Percentiles rank a stretch among this genome's conserved stretches.
phyloP scores from a whole-genome alignment of 139 green algal genomes.

The Mychonastes homosphaera region DNA sequence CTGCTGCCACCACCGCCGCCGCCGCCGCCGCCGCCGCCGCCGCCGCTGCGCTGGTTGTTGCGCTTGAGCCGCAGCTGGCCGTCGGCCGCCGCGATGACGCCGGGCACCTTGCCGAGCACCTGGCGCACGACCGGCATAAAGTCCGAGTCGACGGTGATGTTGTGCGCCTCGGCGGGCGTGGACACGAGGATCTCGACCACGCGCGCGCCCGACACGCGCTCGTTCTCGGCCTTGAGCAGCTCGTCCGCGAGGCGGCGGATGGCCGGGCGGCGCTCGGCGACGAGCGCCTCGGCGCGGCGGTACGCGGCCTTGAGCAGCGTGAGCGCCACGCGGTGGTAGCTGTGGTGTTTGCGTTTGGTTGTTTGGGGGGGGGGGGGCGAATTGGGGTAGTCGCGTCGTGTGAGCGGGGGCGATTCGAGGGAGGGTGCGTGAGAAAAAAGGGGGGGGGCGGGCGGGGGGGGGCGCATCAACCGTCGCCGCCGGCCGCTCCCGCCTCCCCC shows the following conservation, averaged over 20 bases:
- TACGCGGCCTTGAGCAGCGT: slow-evolving; percentile 45
- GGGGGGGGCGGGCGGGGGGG: not conserved
- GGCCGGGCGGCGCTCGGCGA: slow-evolving; percentile 18
- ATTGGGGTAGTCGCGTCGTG: not conserved
- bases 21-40: too few species aligned
- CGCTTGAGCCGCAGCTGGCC: too few species aligned
- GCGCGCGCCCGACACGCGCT: slow-evolving; percentile 21
- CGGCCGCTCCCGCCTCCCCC: too few species aligned
- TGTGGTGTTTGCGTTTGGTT: too few species aligned
- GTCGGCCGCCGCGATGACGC: slow-evolving; percentile 10
- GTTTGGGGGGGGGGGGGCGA: not conserved
- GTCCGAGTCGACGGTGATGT: slow-evolving; percentile 26
- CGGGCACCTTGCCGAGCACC: slow-evolving; percentile 33
- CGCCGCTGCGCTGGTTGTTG: not conserved
- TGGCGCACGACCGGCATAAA: slow-evolving; percentile 43
- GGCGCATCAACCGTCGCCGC: not conserved
- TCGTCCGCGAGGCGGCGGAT: slow-evolving; percentile 33
- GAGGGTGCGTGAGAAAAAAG: not conserved
- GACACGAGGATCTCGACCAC: slow-evolving; percentile 38
- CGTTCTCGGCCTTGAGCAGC: slow-evolving; percentile 31
- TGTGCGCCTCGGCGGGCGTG: not conserved
- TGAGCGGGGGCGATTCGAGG: not conserved
- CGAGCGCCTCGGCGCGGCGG: slow-evolving; percentile 28
- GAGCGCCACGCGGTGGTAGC: slow-evolving; percentile 40
- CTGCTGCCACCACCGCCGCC: too few species aligned